A percentile compares a stretch with the other conserved stretches of the same genome.
Conservation (phyloP, 1,139 yeast species). For the Protomyces inouyei region DNA sequence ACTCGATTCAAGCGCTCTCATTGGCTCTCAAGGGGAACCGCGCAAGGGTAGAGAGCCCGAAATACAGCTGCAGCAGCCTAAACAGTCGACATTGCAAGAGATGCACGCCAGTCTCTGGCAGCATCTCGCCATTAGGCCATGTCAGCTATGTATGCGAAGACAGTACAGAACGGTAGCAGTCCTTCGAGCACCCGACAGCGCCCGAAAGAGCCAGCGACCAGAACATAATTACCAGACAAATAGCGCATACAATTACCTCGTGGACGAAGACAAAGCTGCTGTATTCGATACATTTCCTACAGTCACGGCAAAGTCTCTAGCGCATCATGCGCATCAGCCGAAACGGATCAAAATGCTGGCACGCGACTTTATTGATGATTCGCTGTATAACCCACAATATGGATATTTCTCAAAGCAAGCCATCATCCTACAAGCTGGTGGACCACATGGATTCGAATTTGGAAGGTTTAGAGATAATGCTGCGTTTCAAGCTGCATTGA, state of each 20-base stretch:
- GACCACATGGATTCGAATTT: conserved; percentile 51
- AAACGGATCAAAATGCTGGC: conserved; percentile 61
- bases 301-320: conserved; percentile 17
- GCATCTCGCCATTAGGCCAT: neutral
- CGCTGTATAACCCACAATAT: conserved; percentile 71
- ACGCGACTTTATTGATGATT: conserved; percentile 78
- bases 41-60: too few relatives aligned
- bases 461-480: conserved; percentile 16
- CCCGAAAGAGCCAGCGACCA: neutral
- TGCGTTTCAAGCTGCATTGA: conserved; percentile 25
- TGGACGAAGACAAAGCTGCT: conserved; percentile 20
- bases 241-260: conserved; percentile 20
- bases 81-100: too few relatives aligned
- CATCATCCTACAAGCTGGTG: conserved; percentile 38
- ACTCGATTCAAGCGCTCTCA: too few relatives aligned
- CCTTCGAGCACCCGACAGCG: neutral
- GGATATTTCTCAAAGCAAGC: conserved; percentile 65
- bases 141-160: neutral
- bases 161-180: neutral
- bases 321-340: conserved; percentile 42
- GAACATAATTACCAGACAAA: conserved; percentile 24
- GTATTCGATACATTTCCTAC: conserved; percentile 9
- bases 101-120: neutral
- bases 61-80: too few relatives aligned
- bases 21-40: too few relatives aligned